A percentile compares a stretch with the other conserved stretches of the same genome.
Evolutionary conservation across 305 asterid genomes (phyloP).

Genomic region (Solanum hybrid): DNA sequence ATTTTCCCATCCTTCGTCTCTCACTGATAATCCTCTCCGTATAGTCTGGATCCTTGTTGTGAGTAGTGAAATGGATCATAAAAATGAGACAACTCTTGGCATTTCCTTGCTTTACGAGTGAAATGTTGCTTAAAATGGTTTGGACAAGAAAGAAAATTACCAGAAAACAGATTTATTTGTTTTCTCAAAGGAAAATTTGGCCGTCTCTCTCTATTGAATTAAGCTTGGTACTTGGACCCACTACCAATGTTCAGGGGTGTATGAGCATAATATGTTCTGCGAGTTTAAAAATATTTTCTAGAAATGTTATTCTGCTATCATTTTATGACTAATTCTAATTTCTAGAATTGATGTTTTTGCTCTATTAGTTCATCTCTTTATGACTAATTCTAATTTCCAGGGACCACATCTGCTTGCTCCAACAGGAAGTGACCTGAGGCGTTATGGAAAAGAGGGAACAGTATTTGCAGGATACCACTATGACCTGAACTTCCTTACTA

Average conservation of each 20-base stretch:
- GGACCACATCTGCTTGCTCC: slow-evolving; percentile 99
- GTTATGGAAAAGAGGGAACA: slow-evolving; percentile 72
- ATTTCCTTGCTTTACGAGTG: neutral
- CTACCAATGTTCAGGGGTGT: neutral
- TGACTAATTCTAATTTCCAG: slow-evolving; percentile 29
- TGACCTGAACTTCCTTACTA: slow-evolving; percentile 94
- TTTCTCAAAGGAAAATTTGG: neutral
- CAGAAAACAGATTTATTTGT: neutral
- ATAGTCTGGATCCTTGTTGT: neutral
- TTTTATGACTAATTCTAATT: neutral
- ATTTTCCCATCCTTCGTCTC: neutral
- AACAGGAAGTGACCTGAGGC: slow-evolving; percentile 82
- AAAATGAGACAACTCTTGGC: neutral
- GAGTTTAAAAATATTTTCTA: neutral
- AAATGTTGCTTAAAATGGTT: neutral
- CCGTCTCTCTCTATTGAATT: neutral
- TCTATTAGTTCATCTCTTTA: neutral
- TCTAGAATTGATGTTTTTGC: neutral
- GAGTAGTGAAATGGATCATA: neutral
- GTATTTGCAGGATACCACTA: slow-evolving; percentile 98
- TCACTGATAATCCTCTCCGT: neutral
- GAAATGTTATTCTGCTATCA: neutral
- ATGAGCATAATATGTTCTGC: neutral
- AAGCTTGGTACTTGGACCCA: neutral
- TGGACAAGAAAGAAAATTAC: neutral